Evolutionary conservation across 2,329 filamentous ascomycete species (phyloP), one percentile per base, ranked within the genome.

Genomic region (Botrytis aclada): DNA sequence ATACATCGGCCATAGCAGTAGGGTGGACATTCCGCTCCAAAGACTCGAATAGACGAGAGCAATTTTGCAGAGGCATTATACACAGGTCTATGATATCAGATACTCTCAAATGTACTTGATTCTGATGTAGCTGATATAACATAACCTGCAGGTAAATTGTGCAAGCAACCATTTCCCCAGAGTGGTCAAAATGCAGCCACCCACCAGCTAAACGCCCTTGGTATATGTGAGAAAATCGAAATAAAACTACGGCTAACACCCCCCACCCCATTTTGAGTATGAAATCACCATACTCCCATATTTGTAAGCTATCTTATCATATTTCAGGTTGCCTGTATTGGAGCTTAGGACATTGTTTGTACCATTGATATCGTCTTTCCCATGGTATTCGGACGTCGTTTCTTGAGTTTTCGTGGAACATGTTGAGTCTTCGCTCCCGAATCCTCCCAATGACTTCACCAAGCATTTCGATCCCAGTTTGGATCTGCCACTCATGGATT

Each of bases 401-500:
- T 86, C 75, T 80, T 83, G 72, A 86, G 81, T 78, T 84, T 86
- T 74, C 83, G 81, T 70, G 83, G 81, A 73, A 72, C 43, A 47
- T 77, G 78, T 70, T 81, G 81, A 71, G 74, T 62, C 32, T 76
- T 78, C 51, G 64, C 60, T 60, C 73, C 58, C 20, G 6, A 5
- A 70, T 76, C 72, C 65, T 64, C 72, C 77, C 72, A 73, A 43
- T 8, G 61, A 51, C 74, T 78, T 89, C 86, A 96, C 93, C 93
- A 96, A 61, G 93, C 92, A 84, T 95, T 95, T 75, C 93, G 90
- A 84, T 97, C 94, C 94, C 94, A 97, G 84, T 93, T 94, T 32
- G 92, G 92, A 83, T 94, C 91, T 93, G 60, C 76, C 77, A 22
- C n/a, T 37, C 43, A 22, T 45, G 43, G 10, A 25, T 69, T 43